phyloP scores from a whole-genome alignment of 192 early-diverging fungal genomes.

The Rhizophagus sp. region DNA sequence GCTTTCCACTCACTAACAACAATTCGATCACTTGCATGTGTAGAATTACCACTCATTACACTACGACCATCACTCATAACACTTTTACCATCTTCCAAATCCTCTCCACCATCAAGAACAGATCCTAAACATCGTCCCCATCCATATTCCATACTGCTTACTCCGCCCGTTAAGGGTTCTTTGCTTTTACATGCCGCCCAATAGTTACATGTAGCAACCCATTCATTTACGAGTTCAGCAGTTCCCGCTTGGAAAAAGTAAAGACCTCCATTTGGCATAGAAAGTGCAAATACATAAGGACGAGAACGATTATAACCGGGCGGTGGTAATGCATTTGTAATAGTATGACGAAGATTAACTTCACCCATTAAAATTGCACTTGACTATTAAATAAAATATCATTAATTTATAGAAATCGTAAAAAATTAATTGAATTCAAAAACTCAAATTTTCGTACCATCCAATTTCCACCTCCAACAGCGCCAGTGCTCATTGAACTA shows the following conservation, averaged over 20 bases:
- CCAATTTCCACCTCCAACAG: slow-evolving; percentile 31
- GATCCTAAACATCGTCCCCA: slow-evolving; percentile 66
- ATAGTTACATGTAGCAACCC: slow-evolving; percentile 89
- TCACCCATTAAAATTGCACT: slow-evolving; percentile 44
- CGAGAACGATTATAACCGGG: slow-evolving; percentile 81
- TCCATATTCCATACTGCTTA: slow-evolving; percentile 92
- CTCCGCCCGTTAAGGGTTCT: slow-evolving; percentile 85
- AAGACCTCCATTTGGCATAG: slow-evolving; percentile 76
- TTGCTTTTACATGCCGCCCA: slow-evolving; percentile 92
- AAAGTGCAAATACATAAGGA: slow-evolving; percentile 84
- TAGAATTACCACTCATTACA: slow-evolving; percentile 18
- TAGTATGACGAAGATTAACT: slow-evolving; percentile 73
- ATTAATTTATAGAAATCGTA: neutral
- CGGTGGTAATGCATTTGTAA: slow-evolving; percentile 80
- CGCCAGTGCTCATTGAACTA: neutral
- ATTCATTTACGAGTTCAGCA: slow-evolving; percentile 71
- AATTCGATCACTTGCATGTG: slow-evolving; percentile 39
- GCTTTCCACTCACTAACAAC: slow-evolving; percentile 50
- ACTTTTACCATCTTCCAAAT: slow-evolving; percentile 29
- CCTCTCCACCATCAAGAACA: slow-evolving; percentile 33
- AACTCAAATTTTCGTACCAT: slow-evolving; percentile 19
- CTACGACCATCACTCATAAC: slow-evolving; percentile 30
- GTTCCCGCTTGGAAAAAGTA: slow-evolving; percentile 87
- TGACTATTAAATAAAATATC: slow-evolving; percentile 24
- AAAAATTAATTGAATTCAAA: neutral